Evolutionary conservation across 352 stramenopile species (phyloP).

Genomic region (Sclerospora graminicola): DNA sequence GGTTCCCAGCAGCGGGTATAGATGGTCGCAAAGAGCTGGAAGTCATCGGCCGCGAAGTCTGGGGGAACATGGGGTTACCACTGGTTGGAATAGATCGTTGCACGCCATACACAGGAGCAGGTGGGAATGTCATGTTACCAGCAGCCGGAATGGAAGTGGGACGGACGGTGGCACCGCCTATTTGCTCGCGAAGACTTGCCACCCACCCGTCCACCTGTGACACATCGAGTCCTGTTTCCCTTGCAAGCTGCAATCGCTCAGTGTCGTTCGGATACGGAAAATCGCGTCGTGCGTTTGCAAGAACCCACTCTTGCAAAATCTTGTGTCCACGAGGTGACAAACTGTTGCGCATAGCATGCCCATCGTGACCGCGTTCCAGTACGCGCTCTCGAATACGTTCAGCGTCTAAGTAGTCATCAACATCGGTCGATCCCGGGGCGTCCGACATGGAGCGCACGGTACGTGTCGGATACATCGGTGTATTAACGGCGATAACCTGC

Average conservation of each 20-base stretch:
- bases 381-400: constrained; percentile 60
- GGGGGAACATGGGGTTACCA: constrained; percentile 62
- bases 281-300: constrained; percentile 42
- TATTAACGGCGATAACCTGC: constrained; percentile 15
- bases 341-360: constrained; percentile 31
- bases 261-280: constrained; percentile 52
- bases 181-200: constrained; percentile 63
- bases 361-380: constrained; percentile 31
- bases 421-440: constrained; percentile 27
- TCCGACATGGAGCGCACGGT: constrained; percentile 60
- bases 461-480: constrained; percentile 30
- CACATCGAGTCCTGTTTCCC: constrained; percentile 64
- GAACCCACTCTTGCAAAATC: constrained; percentile 76
- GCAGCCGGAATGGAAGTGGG: constrained; percentile 42
- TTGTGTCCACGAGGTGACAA: constrained; percentile 59
- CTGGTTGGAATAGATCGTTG: constrained; percentile 50
- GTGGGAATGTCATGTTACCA: constrained; percentile 50
- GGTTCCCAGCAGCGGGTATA: constrained; percentile 37
- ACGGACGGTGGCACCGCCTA: constrained; percentile 14
- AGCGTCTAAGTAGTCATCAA: constrained; percentile 59
- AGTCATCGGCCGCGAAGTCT: constrained; percentile 21
- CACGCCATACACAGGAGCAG: constrained; percentile 37
- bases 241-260: constrained; percentile 66
- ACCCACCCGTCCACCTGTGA: constrained; percentile 82
- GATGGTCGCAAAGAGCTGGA: constrained; percentile 28